Evolutionary conservation across 2,329 filamentous ascomycete species (phyloP), one percentile per base, ranked within the genome.

Genomic region (Verticillium longisporum): DNA sequence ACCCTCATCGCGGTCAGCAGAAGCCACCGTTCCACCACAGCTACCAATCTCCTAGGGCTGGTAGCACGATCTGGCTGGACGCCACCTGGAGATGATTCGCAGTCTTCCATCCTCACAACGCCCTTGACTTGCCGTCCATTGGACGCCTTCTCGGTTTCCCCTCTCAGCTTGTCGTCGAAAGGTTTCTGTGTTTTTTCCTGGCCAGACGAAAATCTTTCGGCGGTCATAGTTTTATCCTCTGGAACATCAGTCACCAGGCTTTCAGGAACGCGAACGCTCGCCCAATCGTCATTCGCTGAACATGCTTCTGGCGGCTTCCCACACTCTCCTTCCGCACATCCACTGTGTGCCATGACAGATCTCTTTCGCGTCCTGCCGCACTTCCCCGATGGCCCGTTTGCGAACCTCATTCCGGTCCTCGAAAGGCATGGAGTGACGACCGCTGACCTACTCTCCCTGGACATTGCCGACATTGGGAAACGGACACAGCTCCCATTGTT

Each of bases 391-490:
- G 81, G 84, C 70, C 82, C 83, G 64, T 94, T 90, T 76, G 81
- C 87, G 53, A 86, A 89, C 69, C 86, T 97, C 56, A 77, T 97
- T 36, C 88, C 91, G 2, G 86, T 87, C 26, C 84, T 98, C 60
- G 94, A 98, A 77, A 86, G 85, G 72, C 86, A 90, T 68, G 80
- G 82, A 58, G 80, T 99, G 71, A 90, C 90, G 32, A 90, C 90
- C 36, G 87, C 86, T 68, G 95, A 99, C 72, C 83, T 99, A 57
- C 82, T 99, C 68, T 91, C 91, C 2, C 87, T 96, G 64, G 91
- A 97, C 70, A 83, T 88, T 4, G 81, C 88, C 63, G 90, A 97
- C 70, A 85, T 98, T 66, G 92, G 92, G 61, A 95, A 90, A 77
- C 89, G 91, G 73, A 93, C 92, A 57, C 88, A 89, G 65, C 80